Evolutionary conservation across 2,329 filamentous ascomycete genomes (phyloP), one percentile per base, ranked within the genome.

Genomic region (Aspergillus uvarum): DNA sequence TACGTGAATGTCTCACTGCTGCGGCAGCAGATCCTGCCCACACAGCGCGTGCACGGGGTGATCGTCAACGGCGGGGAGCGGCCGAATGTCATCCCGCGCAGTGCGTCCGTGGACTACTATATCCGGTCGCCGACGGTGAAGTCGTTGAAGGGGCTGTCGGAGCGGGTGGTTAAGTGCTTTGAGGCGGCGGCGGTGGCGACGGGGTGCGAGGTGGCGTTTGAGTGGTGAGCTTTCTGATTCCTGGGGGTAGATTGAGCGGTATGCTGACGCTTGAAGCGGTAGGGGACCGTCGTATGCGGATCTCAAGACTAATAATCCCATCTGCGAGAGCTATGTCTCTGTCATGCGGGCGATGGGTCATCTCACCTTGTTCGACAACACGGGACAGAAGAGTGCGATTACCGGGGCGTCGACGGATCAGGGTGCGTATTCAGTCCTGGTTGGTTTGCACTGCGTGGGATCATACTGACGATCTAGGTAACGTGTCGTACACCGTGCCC

Each of bases 11-110:
- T 86, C 11, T 81, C 80, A 0, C 76, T 83, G 2, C 74, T 86
- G 6, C 76, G 84, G 2, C 84, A 86, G 69, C 84, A 86, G 68
- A 80, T 82, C 4, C 75, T 79, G 61, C 81, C 83, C 0, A 77
- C 78, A 26, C 76, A 82, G 63, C 79, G 80, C 31, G 76, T 83
- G 16, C 80, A 84, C 59, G 78, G 83, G 0, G 77, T 83, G 48
- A 82, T 87, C 55, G 78, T 77, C 0, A 66, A 82, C 47, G 84
- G 83, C 5, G 84, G 84, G 0, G 74, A 77, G 5, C 77, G 80
- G 12, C 78, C 83, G 0, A 86, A 87, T 66, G 76, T 86, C 26
- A 85, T 86, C 53, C 83, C 85, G 56, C 82, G 80, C 11, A 77
- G 74, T 12, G 76, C 82, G 0, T 74, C 77, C 2, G 70, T 80